These are phyloP conservation scores for Orbilia quercus DNA, from an alignment of 2,329 filamentous ascomycete genomes.

Conservation along the genomic window DNA sequence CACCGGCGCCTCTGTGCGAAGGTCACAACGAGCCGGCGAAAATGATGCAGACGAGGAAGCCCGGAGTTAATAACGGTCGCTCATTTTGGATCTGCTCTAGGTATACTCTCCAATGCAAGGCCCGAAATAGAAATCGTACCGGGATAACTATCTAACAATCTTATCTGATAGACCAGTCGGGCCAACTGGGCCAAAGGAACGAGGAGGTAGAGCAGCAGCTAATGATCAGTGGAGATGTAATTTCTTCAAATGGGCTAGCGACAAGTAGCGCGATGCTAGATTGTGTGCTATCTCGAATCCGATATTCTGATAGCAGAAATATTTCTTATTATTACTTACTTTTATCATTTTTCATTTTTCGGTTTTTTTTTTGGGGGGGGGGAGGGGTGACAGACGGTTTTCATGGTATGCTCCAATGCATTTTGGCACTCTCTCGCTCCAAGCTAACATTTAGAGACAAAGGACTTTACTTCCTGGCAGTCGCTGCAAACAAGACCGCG, in stretches of 20 bases:
- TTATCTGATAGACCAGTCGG: conserved; percentile 72
- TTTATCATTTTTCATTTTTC: too few relatives aligned
- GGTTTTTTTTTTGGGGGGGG: too few relatives aligned
- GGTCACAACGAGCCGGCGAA: conserved; percentile 86
- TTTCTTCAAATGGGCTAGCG: conserved; percentile 59
- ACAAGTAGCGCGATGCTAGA: conserved; percentile 20
- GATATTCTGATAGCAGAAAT: not conserved
- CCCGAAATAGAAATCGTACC: too few relatives aligned
- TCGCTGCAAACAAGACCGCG: too few relatives aligned
- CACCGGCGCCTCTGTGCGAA: conserved; percentile 81
- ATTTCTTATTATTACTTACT: not conserved
- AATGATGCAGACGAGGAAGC: conserved; percentile 84
- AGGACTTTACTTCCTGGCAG: too few relatives aligned
- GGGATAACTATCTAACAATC: conserved; percentile 27
- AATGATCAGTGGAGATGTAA: conserved; percentile 68
- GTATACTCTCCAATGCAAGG: conserved; percentile 66
- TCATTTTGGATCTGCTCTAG: conserved; percentile 76
- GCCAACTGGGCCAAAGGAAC: conserved; percentile 80
- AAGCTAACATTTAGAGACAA: too few relatives aligned
- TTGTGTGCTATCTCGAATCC: not conserved
- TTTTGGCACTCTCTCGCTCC: too few relatives aligned
- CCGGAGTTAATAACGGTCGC: conserved; percentile 80
- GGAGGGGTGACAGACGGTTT: too few relatives aligned
- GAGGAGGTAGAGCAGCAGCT: conserved; percentile 83
- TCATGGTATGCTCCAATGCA: too few relatives aligned